These are phyloP conservation scores for Fusarium sublunatum DNA, from an alignment of 2,329 filamentous ascomycete species.

Conservation along the genomic window DNA sequence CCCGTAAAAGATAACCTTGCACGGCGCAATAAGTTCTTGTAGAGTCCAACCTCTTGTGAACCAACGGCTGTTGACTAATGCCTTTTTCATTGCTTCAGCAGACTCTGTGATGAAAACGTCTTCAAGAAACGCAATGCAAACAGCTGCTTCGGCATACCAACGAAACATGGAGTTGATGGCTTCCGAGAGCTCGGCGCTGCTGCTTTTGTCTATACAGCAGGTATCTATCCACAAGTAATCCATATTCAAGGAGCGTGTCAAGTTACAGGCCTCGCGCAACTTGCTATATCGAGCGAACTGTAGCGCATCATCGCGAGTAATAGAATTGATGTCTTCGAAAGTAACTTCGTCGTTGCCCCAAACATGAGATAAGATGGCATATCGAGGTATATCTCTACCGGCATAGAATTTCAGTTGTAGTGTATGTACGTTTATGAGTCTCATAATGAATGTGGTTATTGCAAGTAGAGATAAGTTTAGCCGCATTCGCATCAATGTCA, in stretches of 20 bases:
- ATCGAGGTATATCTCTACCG: conserved; percentile 30
- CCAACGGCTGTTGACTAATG: conserved; percentile 39
- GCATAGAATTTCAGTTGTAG: conserved; percentile 37
- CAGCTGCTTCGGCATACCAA: conserved; percentile 46
- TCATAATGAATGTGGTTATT: conserved; percentile 27
- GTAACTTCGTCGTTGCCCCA: conserved; percentile 43
- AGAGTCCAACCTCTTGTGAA: conserved; percentile 48
- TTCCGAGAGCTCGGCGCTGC: conserved; percentile 49
- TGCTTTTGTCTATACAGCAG: conserved; percentile 50
- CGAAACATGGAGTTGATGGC: conserved; percentile 51
- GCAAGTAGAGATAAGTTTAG: not conserved
- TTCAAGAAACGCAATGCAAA: conserved; percentile 45
- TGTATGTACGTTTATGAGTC: conserved; percentile 43
- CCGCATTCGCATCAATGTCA: not conserved
- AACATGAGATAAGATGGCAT: conserved; percentile 47
- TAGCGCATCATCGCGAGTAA: conserved; percentile 1
- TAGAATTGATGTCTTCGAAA: conserved; percentile 29
- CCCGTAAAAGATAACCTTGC: conserved; percentile 42
- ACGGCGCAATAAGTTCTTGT: conserved; percentile 47
- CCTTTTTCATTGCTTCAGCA: not conserved
- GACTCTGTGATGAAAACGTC: conserved; percentile 30
- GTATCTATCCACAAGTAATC: conserved; percentile 49
- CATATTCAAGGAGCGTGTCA: conserved; percentile 30
- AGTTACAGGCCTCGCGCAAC: conserved; percentile 36
- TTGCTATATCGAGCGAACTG: conserved; percentile 31